Evolutionary conservation across 176 grass and related monocot species (phyloP).

Genomic region (Metroxylon sagu): DNA sequence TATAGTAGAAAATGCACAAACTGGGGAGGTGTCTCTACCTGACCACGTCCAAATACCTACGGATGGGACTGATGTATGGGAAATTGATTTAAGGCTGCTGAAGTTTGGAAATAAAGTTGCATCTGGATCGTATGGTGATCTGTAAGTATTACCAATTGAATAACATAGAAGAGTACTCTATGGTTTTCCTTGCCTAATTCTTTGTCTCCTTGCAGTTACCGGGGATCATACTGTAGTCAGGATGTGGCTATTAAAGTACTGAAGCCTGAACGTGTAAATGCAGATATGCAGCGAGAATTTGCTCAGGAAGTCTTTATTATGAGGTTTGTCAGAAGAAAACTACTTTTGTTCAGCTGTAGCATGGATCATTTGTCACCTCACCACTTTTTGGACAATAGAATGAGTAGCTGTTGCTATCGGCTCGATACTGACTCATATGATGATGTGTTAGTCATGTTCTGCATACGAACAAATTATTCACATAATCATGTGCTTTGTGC

Average conservation of each 20-base stretch:
- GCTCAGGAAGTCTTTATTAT: slow-evolving; percentile 99
- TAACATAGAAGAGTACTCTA: slow-evolving; percentile 12
- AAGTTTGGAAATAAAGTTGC: slow-evolving; percentile 86
- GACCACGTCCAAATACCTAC: slow-evolving; percentile 77
- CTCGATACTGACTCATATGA: no score
- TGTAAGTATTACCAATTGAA: slow-evolving; percentile 47
- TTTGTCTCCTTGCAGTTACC: slow-evolving; percentile 41
- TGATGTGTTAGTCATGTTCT: no score
- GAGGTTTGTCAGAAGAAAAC: slow-evolving; percentile 42
- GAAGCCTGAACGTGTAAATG: slow-evolving; percentile 80
- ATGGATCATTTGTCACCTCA: not conserved
- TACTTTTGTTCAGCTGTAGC: not conserved
- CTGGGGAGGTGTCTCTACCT: slow-evolving; percentile 23
- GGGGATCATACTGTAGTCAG: slow-evolving; percentile 80
- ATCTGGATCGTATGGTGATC: slow-evolving; percentile 90
- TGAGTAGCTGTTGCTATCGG: no score
- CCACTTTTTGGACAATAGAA: not conserved
- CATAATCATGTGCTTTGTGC: no score
- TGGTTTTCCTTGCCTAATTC: no score
- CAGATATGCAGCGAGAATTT: slow-evolving; percentile 93
- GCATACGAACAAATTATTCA: no score
- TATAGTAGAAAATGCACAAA: slow-evolving; percentile 57
- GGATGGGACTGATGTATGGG: slow-evolving; percentile 91
- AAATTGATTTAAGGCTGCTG: slow-evolving; percentile 76
- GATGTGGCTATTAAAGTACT: slow-evolving; percentile 97